Base-by-base conservation (phyloP, 495 filamentous ascomycete species). In the Lophiostoma macrostomum region DNA sequence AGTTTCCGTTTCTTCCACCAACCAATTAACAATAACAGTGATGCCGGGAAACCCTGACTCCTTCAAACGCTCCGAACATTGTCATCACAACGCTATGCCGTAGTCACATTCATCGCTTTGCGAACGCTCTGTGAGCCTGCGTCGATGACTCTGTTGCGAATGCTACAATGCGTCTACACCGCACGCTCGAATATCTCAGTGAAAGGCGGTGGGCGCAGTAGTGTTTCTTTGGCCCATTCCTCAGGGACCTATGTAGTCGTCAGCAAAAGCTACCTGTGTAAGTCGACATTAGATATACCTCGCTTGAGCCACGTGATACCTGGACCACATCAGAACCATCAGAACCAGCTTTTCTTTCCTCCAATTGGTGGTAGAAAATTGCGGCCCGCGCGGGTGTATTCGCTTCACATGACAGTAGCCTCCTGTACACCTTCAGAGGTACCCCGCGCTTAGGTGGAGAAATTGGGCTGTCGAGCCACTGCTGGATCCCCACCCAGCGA, bases 351-450 rank as follows among this genome's bases (percentile, higher is more conserved):
- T 43, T 23, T 16, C 39, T 16, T 2, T 18, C 41, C 23, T 50
- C 47, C 12, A 40, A 25, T 18, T 50, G 22, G 13, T 31, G 47
- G 16, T 30, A 50, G 13, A 29, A 39, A 5, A 18, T 50, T 14
- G 16, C 47, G n/a, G 24, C 18, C 5, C 23, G 23, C 6, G 16
- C 3, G n/a, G 36, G 50, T 10, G 25, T 12, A 12, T 3, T 1
- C 2, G 27, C n/a, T 11, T 45, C 10, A 23, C 38, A 35, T n/a
- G 31, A 46, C 18, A 52, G 27, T 12, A 58, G 31, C 22, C 40
- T 51, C 24, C 55, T 39, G 5, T 51, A 30, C 20, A 58, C 55
- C 31, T 44, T 58, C 40, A 38, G 51, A 14, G 44, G 5, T 5
- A 14, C 27, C n/a, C n/a, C 28, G 10, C 22, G 23, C 2, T 14